phyloP scores from a whole-genome alignment of 2,329 filamentous ascomycete genomes.

The Ophiocordyceps sinensis region DNA sequence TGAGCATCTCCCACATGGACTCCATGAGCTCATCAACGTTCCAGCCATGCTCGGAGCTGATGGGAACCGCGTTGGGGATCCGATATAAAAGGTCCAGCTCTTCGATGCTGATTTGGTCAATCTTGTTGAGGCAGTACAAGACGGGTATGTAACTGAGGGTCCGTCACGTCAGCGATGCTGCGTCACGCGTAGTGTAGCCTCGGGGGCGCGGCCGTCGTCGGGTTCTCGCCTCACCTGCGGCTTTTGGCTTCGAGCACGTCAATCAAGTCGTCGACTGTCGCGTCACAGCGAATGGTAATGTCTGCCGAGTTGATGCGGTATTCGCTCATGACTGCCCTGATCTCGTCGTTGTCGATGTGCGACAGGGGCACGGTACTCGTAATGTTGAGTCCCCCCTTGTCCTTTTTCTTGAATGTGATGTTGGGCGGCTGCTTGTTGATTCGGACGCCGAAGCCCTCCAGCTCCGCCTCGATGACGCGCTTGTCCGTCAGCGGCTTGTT shows the following conservation, averaged over 20 bases:
- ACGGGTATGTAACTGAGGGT: conserved; percentile 83
- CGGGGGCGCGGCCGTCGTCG: too few relatives aligned
- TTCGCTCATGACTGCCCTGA: conserved; percentile 94
- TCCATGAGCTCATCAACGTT: conserved; percentile 95
- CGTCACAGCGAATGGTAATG: conserved; percentile 94
- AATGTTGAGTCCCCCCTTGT: conserved; percentile 92
- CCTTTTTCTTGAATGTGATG: conserved; percentile 99
- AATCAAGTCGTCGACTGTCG: conserved; percentile 92
- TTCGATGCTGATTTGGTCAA: conserved; percentile 94
- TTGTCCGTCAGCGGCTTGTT: conserved; percentile 98
- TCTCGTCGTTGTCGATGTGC: conserved; percentile 91
- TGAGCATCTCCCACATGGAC: conserved; percentile 96
- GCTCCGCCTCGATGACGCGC: conserved; percentile 81
- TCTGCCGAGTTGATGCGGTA: conserved; percentile 95
- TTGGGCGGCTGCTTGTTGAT: conserved; percentile 97
- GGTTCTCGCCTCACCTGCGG: conserved; percentile 29
- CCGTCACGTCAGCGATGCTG: not conserved
- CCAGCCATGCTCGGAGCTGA: conserved; percentile 96
- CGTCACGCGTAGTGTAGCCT: not conserved
- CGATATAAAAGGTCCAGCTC: conserved; percentile 92
- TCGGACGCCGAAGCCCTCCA: conserved; percentile 94
- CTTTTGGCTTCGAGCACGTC: conserved; percentile 90
- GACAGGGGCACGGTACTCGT: conserved; percentile 86
- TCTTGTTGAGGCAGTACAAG: conserved; percentile 98
- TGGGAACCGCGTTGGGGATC: conserved; percentile 92